These are phyloP conservation scores for Neocucurbitaria cava DNA, from an alignment of 2,329 filamentous ascomycete genomes.

Conservation along the genomic window DNA sequence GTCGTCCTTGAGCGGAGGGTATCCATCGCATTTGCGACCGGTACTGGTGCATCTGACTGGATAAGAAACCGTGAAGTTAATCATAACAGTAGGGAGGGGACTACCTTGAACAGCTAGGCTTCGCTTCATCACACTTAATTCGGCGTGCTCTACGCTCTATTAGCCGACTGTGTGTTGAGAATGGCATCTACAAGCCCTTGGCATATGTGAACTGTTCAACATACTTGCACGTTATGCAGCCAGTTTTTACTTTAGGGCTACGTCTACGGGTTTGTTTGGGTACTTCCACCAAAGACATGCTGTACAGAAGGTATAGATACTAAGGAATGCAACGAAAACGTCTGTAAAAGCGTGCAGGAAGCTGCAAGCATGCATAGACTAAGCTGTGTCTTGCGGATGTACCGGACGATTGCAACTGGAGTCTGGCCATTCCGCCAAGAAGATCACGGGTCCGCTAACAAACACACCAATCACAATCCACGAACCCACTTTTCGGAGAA, in stretches of 20 bases:
- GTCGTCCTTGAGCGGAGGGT: slow-evolving; percentile 10
- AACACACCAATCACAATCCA: slow-evolving; percentile 10
- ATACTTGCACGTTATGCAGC: slow-evolving; percentile 37
- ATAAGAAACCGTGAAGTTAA: slow-evolving; percentile 7
- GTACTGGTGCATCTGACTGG: slow-evolving; percentile 33
- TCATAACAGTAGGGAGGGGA: background rate
- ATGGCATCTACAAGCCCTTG: background rate
- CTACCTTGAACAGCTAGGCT: slow-evolving; percentile 28
- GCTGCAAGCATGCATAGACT: background rate
- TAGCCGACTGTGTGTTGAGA: background rate
- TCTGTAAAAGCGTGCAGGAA: background rate
- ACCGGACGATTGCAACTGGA: background rate
- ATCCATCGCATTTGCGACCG: slow-evolving; percentile 41
- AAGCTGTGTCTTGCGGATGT: background rate
- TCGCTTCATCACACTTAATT: slow-evolving; percentile 34
- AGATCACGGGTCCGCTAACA: slow-evolving; percentile 16
- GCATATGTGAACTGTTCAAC: no score
- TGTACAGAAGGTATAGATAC: background rate
- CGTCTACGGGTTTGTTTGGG: slow-evolving; percentile 13
- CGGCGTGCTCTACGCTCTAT: slow-evolving; percentile 18
- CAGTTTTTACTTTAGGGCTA: slow-evolving; percentile 31
- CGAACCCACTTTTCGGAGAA: background rate
- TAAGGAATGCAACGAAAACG: background rate
- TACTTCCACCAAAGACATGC: slow-evolving; percentile 6
- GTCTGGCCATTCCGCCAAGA: background rate